A percentile compares a stretch with the other conserved stretches of the same genome.
These are phyloP conservation scores for Tetramitus jugosus DNA, from an alignment of 208 protist species.

Conservation along the genomic window DNA sequence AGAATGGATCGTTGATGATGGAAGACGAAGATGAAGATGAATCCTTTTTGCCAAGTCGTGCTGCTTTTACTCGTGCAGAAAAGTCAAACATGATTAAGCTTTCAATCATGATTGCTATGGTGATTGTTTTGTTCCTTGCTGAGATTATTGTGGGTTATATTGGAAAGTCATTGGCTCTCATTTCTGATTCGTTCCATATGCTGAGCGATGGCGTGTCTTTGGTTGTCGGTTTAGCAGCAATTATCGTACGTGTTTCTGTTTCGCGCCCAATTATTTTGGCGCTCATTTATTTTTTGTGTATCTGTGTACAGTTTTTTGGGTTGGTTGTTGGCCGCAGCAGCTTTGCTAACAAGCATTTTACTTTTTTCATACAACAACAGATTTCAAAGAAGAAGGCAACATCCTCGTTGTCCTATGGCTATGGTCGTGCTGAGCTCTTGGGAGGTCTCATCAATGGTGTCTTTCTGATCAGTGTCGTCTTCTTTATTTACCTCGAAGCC, in stretches of 20 bases:
- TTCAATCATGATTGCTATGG: neutral
- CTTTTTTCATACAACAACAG: neutral
- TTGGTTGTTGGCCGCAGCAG: too few relatives aligned
- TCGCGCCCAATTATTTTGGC: too few relatives aligned
- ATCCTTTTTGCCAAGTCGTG: too few relatives aligned
- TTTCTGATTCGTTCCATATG: slow-evolving; percentile 8
- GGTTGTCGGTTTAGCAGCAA: neutral
- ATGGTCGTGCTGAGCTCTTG: neutral
- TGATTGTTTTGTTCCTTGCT: neutral
- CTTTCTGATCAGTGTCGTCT: neutral
- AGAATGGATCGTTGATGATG: too few relatives aligned
- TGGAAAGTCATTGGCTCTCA: neutral
- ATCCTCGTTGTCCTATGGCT: neutral
- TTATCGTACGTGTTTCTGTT: neutral
- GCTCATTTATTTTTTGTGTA: too few relatives aligned
- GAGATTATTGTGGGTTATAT: neutral
- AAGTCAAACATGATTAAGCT: neutral
- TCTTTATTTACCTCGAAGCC: slow-evolving; percentile 19
- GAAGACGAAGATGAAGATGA: too few relatives aligned
- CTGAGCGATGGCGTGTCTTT: neutral
- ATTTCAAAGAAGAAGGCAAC: neutral
- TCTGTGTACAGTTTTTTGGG: too few relatives aligned
- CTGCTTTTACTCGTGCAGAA: too few relatives aligned
- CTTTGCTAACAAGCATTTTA: too few relatives aligned
- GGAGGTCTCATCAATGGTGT: slow-evolving; percentile 12